These are phyloP conservation scores for Kuraishia cidri DNA, from an alignment of 805 yeast species.

Conservation along the genomic window DNA sequence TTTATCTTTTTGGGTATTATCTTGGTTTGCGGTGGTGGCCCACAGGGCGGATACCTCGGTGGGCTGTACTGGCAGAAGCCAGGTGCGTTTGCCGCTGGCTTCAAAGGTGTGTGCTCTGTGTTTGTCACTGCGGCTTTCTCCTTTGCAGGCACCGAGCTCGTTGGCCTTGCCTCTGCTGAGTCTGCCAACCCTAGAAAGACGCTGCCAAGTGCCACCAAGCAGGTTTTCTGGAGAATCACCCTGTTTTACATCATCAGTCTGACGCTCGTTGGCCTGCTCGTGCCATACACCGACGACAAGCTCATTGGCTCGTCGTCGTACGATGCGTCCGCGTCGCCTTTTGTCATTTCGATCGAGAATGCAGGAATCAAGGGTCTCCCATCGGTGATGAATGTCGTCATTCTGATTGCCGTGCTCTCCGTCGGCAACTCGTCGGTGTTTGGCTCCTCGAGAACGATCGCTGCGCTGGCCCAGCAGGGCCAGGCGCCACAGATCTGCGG, in stretches of 20 bases:
- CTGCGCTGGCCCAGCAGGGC: constrained; percentile 63
- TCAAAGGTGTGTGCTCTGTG: constrained; percentile 59
- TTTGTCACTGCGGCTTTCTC: constrained; percentile 57
- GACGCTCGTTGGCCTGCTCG: constrained; percentile 47
- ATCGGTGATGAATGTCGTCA: constrained; percentile 66
- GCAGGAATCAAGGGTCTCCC: constrained; percentile 62
- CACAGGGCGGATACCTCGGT: constrained; percentile 48
- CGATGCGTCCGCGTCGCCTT: constrained; percentile 62
- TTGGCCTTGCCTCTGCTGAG: constrained; percentile 62
- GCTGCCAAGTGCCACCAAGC: constrained; percentile 56
- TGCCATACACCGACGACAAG: constrained; percentile 45
- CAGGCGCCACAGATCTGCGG: constrained; percentile 54
- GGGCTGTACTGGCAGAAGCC: constrained; percentile 52
- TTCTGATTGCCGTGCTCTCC: constrained; percentile 62
- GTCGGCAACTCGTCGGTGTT: constrained; percentile 72
- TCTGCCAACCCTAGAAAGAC: constrained; percentile 52
- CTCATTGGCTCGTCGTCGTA: constrained; percentile 37
- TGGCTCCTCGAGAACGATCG: constrained; percentile 65
- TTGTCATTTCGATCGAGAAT: constrained; percentile 58
- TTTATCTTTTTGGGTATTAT: constrained; percentile 48
- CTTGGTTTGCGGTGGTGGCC: constrained; percentile 57
- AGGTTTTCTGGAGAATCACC: constrained; percentile 56
- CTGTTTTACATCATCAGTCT: constrained; percentile 48
- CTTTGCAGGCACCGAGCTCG: constrained; percentile 59
- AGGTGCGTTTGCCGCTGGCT: constrained; percentile 43